These are phyloP conservation scores for Pelargonium australe DNA, from an alignment of 441 rosid species.

Conservation along the genomic window DNA sequence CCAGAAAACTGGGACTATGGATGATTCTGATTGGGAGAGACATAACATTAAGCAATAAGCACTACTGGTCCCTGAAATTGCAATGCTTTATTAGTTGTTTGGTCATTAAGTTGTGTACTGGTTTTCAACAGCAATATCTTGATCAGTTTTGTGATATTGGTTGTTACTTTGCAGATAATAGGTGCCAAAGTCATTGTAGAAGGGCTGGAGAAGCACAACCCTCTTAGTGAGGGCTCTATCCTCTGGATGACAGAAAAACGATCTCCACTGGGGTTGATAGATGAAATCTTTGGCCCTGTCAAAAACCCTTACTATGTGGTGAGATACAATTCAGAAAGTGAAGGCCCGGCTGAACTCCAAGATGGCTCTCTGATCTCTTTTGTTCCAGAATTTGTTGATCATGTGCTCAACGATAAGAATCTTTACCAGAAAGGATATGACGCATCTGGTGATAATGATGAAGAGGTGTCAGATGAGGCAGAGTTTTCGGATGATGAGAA, in stretches of 20 bases:
- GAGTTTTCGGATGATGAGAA: slow-evolving; percentile 97
- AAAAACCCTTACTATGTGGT: slow-evolving; percentile 77
- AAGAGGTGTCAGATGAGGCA: slow-evolving; percentile 68
- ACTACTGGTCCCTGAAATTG: not conserved
- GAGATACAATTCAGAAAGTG: slow-evolving; percentile 83
- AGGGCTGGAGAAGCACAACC: slow-evolving; percentile 74
- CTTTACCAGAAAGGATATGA: slow-evolving; percentile 89
- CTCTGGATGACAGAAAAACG: slow-evolving; percentile 74
- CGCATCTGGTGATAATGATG: slow-evolving; percentile 94
- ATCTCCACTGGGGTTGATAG: slow-evolving; percentile 66
- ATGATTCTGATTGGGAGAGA: not conserved
- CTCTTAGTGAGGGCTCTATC: slow-evolving; percentile 81
- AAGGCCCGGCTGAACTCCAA: slow-evolving; percentile 53
- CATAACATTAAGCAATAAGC: not conserved
- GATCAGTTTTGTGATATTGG: slow-evolving; percentile 9
- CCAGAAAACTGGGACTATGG: not conserved
- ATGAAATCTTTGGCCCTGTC: slow-evolving; percentile 96
- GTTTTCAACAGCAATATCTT: slow-evolving; percentile 1
- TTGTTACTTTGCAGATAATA: slow-evolving; percentile 42
- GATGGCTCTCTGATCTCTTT: slow-evolving; percentile 66
- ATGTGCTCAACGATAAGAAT: slow-evolving; percentile 60
- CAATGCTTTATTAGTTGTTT: slow-evolving; percentile 6
- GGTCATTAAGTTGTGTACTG: slow-evolving; percentile 13
- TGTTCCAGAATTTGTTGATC: slow-evolving; percentile 72
- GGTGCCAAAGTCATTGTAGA: slow-evolving; percentile 78